Percentiles rank a stretch among this genome's conserved stretches.
These are phyloP conservation scores for Fusarium pseudonygamai DNA, from an alignment of 2,329 filamentous ascomycete species.

Conservation along the genomic window DNA sequence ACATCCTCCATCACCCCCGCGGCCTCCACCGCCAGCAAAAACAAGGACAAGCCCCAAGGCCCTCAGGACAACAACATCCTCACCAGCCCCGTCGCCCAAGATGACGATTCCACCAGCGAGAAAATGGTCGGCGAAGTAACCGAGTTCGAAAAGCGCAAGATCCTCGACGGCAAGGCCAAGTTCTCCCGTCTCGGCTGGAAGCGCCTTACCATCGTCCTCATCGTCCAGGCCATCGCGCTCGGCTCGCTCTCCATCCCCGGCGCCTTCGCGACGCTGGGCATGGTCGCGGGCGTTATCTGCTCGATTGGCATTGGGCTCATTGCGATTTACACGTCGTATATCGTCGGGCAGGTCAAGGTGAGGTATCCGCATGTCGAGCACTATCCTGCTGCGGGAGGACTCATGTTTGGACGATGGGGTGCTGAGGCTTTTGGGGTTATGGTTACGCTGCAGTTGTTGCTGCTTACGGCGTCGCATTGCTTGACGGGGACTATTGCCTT, in stretches of 20 bases:
- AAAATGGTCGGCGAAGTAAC: conserved; percentile 39
- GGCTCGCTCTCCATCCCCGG: conserved; percentile 39
- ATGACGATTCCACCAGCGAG: conserved; percentile 33
- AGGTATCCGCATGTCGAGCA: conserved; percentile 63
- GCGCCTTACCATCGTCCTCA: conserved; percentile 40
- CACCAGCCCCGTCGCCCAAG: background rate
- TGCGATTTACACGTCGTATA: conserved; percentile 53
- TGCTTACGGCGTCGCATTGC: conserved; percentile 74
- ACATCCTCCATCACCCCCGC: conserved; percentile 28
- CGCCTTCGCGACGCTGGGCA: conserved; percentile 39
- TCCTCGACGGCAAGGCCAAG: conserved; percentile 35
- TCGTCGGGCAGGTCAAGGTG: conserved; percentile 54
- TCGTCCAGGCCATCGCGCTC: conserved; percentile 38
- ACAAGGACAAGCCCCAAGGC: conserved; percentile 12
- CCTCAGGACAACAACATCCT: conserved; percentile 24
- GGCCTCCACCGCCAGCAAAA: conserved; percentile 26
- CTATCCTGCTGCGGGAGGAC: conserved; percentile 70
- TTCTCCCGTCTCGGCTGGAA: conserved; percentile 41
- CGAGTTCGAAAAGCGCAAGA: conserved; percentile 40
- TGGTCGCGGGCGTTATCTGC: conserved; percentile 50
- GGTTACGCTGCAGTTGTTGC: conserved; percentile 68
- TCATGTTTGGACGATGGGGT: conserved; percentile 66
- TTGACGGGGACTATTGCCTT: conserved; percentile 73
- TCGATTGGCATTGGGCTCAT: conserved; percentile 49
- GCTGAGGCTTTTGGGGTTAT: conserved; percentile 66